phyloP scores from a whole-genome alignment of 75 land plant genomes.

The Picea sitchensis region DNA sequence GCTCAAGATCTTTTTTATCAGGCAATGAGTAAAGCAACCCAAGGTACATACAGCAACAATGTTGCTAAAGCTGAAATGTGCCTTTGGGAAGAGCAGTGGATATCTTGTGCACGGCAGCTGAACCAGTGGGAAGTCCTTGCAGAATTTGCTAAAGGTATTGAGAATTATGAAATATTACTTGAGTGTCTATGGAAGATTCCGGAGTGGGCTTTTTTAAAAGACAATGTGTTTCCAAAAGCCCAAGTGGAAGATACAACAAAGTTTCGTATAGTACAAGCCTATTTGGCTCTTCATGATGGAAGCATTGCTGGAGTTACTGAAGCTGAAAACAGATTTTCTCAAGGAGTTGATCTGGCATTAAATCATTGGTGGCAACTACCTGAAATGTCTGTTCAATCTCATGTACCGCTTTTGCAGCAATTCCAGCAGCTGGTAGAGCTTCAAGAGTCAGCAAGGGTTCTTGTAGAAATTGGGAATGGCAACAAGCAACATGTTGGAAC shows the following conservation, averaged over 20 bases:
- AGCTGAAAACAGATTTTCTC: constrained; percentile 75
- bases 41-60: constrained; percentile 85
- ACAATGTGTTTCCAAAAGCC: constrained; percentile 87
- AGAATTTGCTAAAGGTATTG: constrained; percentile 90
- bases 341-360: constrained; percentile 93
- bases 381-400: constrained; percentile 92
- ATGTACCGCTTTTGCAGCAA: constrained; percentile 93
- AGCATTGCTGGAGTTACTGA: constrained; percentile 73
- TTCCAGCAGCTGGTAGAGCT: constrained; percentile 99
- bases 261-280: constrained; percentile 82
- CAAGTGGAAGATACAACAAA: constrained; percentile 97
- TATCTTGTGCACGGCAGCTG: constrained; percentile 84
- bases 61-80: constrained; percentile 99
- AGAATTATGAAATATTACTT: constrained; percentile 87
- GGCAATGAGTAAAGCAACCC: constrained; percentile 97
- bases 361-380: constrained; percentile 99
- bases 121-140: constrained; percentile 94
- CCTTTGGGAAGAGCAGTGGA: constrained; percentile 99
- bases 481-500: constrained; percentile 66
- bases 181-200: constrained; percentile 90
- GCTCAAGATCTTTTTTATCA: constrained; percentile 97
- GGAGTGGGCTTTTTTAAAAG: constrained; percentile 90
- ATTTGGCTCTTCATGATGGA: constrained; percentile 80
- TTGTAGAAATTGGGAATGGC: constrained; percentile 93
- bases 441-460: constrained; percentile 86